These are phyloP conservation scores for Leishmania braziliensis DNA, from an alignment of 208 protist species.

Conservation along the genomic window DNA sequence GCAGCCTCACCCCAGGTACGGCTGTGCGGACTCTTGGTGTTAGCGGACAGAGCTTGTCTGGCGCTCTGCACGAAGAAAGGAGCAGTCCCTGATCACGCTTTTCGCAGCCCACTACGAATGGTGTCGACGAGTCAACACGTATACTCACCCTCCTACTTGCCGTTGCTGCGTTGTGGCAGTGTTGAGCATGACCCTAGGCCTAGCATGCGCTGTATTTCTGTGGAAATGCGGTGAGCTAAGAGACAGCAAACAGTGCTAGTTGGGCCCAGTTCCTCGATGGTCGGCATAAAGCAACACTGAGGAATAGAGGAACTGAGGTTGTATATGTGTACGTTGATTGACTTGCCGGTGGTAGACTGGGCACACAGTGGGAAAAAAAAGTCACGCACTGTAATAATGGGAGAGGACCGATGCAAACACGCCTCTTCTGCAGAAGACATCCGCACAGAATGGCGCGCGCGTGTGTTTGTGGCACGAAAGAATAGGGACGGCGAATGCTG, in stretches of 20 bases:
- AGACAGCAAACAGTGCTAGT: not conserved
- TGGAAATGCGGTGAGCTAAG: not conserved
- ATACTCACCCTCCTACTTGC: not conserved
- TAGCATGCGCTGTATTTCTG: not conserved
- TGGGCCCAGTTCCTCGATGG: not conserved
- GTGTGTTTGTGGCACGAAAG: not conserved
- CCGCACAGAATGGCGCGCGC: not conserved
- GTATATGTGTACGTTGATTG: not conserved
- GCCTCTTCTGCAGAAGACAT: not conserved
- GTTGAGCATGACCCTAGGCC: not conserved
- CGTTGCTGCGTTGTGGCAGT: not conserved
- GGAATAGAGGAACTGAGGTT: not conserved
- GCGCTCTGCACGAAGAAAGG: not conserved
- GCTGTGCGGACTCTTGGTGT: not conserved
- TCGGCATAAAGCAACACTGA: not conserved
- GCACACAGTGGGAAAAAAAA: not conserved
- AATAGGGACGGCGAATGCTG: not conserved
- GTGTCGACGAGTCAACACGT: not conserved
- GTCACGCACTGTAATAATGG: not conserved
- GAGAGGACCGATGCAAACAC: not conserved
- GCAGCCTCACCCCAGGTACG: not conserved
- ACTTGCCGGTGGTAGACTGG: not conserved
- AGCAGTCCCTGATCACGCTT: not conserved
- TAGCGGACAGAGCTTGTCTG: not conserved
- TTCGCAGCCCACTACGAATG: not conserved